Evolutionary conservation across 441 rosid species (phyloP), one percentile per base, ranked within the genome.

Genomic region (Aleurites moluccanus): DNA sequence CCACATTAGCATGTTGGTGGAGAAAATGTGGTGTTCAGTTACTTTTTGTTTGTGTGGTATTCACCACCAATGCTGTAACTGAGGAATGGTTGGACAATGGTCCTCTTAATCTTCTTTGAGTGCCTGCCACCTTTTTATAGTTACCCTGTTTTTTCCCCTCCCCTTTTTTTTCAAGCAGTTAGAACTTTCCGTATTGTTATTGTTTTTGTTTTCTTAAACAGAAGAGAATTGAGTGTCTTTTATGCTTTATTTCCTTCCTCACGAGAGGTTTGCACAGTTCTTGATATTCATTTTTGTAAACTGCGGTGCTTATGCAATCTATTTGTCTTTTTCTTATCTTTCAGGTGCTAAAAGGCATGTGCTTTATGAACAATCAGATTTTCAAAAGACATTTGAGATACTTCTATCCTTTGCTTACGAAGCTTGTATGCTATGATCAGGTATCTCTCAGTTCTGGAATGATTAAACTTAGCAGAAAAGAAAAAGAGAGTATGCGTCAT

Each of bases 361-460:
- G 93, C 86, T 91, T 75, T 67, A 94, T 96, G 98, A 89, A 89
- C 86, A 87, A 80, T 80, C 83, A 85, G 80, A 92, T 96, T 70
- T 96, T 94, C 85, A 86, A 83, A 86, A 86, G 90, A 74, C 94
- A 96, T 85, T 85, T 96, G 75, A 83, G 97, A 79, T 96, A 92
- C 82, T 87, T 96, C 73, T 96, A 96, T 79, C 99, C 99, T 74
- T 82, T 94, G 78, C 99, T 96, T 68, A 91, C 96, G 28, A 91
- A 86, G 78, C 98, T 96, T 57, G 91, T 94, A 63, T 96, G 98
- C 83, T 96, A 98, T 40, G 99, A 96, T 77, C 98, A 96, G 99
- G 98, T 90, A 88, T 57, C 72, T 68, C 67, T 64, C 45, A 52
- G 57, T 64, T 40, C n/a, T 25, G 52, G 73, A 76, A 73, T 69